Conservation (phyloP, 2,329 filamentous ascomycete genomes). For the Fusarium tuaranense region DNA sequence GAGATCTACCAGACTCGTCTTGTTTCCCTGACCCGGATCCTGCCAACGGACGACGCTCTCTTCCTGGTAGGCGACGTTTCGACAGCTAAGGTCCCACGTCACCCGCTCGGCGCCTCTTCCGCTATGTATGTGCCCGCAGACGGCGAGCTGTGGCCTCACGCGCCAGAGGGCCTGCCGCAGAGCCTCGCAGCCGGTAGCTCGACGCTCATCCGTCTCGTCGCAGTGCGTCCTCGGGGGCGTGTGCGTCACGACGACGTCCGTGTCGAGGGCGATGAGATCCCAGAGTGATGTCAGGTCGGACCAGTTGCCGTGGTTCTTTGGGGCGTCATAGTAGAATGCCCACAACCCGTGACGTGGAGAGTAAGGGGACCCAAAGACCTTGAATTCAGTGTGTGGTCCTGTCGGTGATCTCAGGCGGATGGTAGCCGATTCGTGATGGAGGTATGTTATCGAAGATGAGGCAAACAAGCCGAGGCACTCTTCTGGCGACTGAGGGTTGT, state of each 20-base stretch:
- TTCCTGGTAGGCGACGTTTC: constrained; percentile 59
- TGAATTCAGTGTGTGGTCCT: constrained; percentile 71
- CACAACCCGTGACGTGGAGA: constrained; percentile 68
- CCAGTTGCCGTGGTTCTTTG: constrained; percentile 30
- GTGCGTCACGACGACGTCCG: constrained; percentile 78
- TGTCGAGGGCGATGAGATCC: constrained; percentile 69
- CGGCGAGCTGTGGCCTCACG: constrained; percentile 71
- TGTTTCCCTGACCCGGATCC: constrained; percentile 68
- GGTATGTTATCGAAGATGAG: constrained; percentile 71
- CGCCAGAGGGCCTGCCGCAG: constrained; percentile 68
- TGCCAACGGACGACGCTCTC: constrained; percentile 61
- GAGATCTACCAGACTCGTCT: constrained; percentile 73
- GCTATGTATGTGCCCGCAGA: constrained; percentile 81
- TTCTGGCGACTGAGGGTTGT: constrained; percentile 62
- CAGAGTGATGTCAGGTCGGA: constrained; percentile 61
- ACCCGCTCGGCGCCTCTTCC: constrained; percentile 73
- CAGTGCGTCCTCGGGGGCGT: constrained; percentile 72
- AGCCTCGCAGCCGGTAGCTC: constrained; percentile 68
- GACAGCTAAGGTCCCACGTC: constrained; percentile 64
- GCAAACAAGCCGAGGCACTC: constrained; percentile 67
- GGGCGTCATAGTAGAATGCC: constrained; percentile 73
- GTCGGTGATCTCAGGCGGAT: constrained; percentile 65
- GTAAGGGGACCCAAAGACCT: constrained; percentile 78
- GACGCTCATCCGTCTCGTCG: constrained; percentile 59
- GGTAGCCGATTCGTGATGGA: constrained; percentile 67